These are phyloP conservation scores for Spinellus fusiger DNA, from an alignment of 192 early-diverging fungal species.

Conservation along the genomic window DNA sequence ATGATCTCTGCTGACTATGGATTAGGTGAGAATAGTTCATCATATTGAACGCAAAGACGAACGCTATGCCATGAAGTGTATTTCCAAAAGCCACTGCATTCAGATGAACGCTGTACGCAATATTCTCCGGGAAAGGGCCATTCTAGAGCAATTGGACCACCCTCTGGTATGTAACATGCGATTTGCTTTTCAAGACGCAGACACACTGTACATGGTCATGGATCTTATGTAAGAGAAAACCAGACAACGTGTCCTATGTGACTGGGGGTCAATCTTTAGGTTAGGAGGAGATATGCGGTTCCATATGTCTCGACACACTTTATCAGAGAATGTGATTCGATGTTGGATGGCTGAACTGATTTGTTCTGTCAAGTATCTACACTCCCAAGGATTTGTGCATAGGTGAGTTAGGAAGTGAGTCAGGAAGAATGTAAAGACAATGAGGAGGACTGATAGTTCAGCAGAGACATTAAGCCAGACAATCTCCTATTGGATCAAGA, in stretches of 20 bases:
- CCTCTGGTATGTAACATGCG: slow-evolving; percentile 67
- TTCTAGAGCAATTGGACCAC: slow-evolving; percentile 74
- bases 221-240: slow-evolving; percentile 73
- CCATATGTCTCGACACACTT: slow-evolving; percentile 63
- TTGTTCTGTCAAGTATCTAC: slow-evolving; percentile 77
- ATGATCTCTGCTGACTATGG: not conserved
- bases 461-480: slow-evolving; percentile 90
- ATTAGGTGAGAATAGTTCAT: slow-evolving; percentile 76
- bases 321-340: slow-evolving; percentile 69
- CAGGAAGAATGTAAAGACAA: not conserved
- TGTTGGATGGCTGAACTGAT: slow-evolving; percentile 88
- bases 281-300: slow-evolving; percentile 83
- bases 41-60: slow-evolving; percentile 57
- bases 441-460: not conserved
- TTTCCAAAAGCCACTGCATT: slow-evolving; percentile 83
- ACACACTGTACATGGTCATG: slow-evolving; percentile 84
- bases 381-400: slow-evolving; percentile 80
- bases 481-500: slow-evolving; percentile 72
- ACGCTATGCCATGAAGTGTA: slow-evolving; percentile 81
- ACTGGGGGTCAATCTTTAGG: slow-evolving; percentile 32
- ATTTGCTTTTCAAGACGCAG: slow-evolving; percentile 87
- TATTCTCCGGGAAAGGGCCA: slow-evolving; percentile 70
- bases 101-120: slow-evolving; percentile 77
- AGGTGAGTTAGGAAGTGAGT: slow-evolving; percentile 33
- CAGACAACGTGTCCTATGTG: not conserved